Evolutionary conservation across 169 alveolate species (phyloP).

Genomic region (Cardiosporidium cionae): DNA sequence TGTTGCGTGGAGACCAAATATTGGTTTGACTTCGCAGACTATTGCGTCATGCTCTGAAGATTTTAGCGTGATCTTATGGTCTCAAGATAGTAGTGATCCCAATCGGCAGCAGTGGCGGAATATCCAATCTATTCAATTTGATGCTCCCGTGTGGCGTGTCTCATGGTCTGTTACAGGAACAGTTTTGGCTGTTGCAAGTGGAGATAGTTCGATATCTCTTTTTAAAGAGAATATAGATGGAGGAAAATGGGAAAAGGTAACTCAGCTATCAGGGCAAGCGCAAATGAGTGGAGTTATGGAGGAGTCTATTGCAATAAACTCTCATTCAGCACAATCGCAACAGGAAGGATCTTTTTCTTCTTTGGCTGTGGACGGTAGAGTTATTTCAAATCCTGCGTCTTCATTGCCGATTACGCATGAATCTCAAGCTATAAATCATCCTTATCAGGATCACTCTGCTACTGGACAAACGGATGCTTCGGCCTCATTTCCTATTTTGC

Average conservation of each 20-base stretch:
- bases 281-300: no score
- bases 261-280: no score
- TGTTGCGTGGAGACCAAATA: conserved; percentile 75
- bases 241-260: conserved; percentile 50
- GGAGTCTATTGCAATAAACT: no score
- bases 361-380: no score
- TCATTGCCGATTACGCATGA: no score
- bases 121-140: conserved; percentile 34
- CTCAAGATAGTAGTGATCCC: not conserved
- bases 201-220: conserved; percentile 38
- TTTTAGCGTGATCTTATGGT: conserved; percentile 44
- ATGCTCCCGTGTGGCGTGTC: conserved; percentile 51
- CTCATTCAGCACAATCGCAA: no score
- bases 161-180: conserved; percentile 56
- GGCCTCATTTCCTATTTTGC: no score
- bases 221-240: conserved; percentile 40
- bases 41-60: conserved; percentile 68
- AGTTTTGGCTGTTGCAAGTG: conserved; percentile 46
- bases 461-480: no score
- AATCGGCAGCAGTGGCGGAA: conserved; percentile 26
- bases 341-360: no score
- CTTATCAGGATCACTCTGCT: no score
- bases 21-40: conserved; percentile 26
- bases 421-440: no score
- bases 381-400: no score